Evolutionary conservation across 768 basidiomycete genomes (phyloP).

Genomic region (Boletus pseudo-olivaceus): DNA sequence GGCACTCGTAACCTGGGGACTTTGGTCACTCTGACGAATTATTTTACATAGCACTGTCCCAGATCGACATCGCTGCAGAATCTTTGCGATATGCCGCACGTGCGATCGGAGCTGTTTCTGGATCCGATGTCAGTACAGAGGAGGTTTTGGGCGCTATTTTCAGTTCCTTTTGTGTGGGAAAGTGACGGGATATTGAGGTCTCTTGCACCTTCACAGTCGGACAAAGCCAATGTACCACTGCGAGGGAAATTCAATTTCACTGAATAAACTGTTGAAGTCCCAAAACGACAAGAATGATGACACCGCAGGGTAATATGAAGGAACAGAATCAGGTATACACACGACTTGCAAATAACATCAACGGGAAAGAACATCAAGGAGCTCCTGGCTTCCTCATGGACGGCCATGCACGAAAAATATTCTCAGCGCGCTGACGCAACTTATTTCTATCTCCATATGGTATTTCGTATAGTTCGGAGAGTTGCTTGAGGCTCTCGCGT

Average conservation of each 20-base stretch:
- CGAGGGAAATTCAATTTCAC: not conserved
- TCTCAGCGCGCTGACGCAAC: conserved; percentile 22
- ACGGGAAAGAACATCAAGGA: not conserved
- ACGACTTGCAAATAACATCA: not conserved
- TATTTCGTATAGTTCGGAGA: conserved; percentile 27
- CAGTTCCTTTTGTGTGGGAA: conserved; percentile 86
- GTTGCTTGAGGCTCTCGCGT: conserved; percentile 19
- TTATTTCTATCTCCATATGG: conserved; percentile 30
- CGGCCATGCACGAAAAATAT: conserved; percentile 15
- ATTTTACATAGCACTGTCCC: conserved; percentile 48
- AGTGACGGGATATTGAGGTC: conserved; percentile 35
- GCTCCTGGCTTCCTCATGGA: not conserved
- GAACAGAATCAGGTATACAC: conserved; percentile 7
- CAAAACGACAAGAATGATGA: not conserved
- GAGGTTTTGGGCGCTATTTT: conserved; percentile 83
- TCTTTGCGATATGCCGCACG: conserved; percentile 83
- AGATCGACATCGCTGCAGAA: conserved; percentile 81
- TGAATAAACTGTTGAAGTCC: not conserved
- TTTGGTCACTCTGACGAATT: not conserved
- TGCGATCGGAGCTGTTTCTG: conserved; percentile 82
- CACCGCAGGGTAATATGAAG: not conserved
- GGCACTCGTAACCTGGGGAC: conserved; percentile 2
- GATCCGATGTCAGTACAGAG: conserved; percentile 68
- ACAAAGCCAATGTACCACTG: conserved; percentile 2
- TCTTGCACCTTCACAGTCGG: not conserved